Conservation (phyloP, 1,284 basidiomycete species). For the Tremellales sp. region DNA sequence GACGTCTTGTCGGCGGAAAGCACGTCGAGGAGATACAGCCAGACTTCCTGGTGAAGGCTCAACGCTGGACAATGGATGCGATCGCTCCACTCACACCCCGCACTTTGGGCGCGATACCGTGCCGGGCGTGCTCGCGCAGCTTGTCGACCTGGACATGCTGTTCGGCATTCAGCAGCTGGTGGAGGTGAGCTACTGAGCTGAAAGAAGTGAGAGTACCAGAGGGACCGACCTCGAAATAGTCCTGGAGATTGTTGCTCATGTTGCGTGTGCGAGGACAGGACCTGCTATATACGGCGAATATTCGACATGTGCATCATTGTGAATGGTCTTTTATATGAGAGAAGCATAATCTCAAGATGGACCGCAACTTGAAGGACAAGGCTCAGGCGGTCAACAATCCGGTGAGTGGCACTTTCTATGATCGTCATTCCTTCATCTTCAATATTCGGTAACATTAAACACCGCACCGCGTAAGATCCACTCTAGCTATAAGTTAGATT, state of each 20-base stretch:
- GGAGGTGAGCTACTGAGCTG: background rate
- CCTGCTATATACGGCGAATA: no score
- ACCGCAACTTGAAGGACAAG: no score
- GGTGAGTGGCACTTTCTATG: no score
- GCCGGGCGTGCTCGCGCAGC: conserved; percentile 42
- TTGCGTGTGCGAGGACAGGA: no score
- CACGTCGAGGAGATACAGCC: conserved; percentile 48
- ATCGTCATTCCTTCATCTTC: no score
- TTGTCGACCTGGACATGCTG: conserved; percentile 45
- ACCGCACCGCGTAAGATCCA: no score
- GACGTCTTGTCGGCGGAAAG: conserved; percentile 43
- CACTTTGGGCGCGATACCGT: conserved; percentile 40
- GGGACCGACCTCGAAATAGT: conserved; percentile 33
- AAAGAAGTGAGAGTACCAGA: background rate
- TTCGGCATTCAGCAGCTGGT: conserved; percentile 44
- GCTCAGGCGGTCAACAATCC: no score
- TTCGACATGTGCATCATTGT: no score
- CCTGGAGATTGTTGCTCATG: conserved; percentile 42
- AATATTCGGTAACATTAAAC: no score
- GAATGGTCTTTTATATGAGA: no score
- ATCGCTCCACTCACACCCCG: conserved; percentile 35
- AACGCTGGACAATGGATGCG: background rate
- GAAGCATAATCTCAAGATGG: no score
- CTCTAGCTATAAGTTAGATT: no score
- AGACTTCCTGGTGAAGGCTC: conserved; percentile 38